Evolutionary conservation across 176 grass and related monocot species (phyloP).

Genomic region (Thalia dealbata): DNA sequence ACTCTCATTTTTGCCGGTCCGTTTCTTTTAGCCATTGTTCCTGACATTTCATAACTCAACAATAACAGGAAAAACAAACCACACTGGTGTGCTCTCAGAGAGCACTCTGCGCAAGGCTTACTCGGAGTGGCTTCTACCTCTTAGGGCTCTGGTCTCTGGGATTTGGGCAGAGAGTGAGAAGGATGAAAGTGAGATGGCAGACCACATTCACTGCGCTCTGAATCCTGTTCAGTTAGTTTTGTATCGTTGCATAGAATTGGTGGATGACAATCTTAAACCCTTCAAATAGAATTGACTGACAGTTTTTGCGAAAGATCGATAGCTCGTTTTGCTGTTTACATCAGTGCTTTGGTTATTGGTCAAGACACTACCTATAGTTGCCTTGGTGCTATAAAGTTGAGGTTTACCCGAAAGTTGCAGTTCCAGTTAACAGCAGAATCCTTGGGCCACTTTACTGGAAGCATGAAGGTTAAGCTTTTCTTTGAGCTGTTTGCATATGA

Average conservation of each 20-base stretch:
- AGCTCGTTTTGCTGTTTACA: background rate
- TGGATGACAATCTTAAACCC: slow-evolving; percentile 46
- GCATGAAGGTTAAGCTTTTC: no score
- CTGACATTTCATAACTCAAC: background rate
- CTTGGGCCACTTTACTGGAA: no score
- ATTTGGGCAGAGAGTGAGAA: slow-evolving; percentile 39
- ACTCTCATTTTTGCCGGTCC: background rate
- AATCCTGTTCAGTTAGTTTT: slow-evolving; percentile 75
- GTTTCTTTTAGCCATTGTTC: background rate
- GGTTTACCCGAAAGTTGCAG: background rate
- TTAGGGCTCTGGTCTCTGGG: slow-evolving; percentile 33
- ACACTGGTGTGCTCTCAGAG: slow-evolving; percentile 29
- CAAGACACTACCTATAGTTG: background rate
- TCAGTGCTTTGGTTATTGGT: background rate
- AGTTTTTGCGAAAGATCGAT: background rate
- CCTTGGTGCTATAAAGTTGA: background rate
- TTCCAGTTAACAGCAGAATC: background rate
- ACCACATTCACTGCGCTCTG: slow-evolving; percentile 38
- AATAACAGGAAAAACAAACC: slow-evolving; percentile 33
- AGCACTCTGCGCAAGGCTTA: slow-evolving; percentile 39
- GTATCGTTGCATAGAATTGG: slow-evolving; percentile 72
- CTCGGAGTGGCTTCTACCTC: slow-evolving; percentile 70
- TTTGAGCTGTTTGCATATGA: no score
- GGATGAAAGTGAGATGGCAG: slow-evolving; percentile 22
- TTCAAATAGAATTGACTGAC: background rate